These are phyloP conservation scores for Pulveroboletus sp. DNA, from an alignment of 768 basidiomycete species.

Conservation along the genomic window DNA sequence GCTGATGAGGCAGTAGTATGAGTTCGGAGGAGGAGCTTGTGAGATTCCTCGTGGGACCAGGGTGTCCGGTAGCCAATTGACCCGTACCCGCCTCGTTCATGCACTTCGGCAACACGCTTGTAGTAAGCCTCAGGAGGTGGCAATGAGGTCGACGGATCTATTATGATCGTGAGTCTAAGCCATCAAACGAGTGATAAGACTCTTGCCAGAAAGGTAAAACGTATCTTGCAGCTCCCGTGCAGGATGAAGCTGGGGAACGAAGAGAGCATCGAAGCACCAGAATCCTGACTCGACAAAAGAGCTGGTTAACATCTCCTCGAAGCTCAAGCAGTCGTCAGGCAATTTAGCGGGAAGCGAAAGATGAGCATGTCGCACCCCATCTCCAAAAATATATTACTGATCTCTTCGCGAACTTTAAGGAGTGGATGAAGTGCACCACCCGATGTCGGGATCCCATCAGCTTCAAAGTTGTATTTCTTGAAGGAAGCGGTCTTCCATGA, in stretches of 20 bases:
- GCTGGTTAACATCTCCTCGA: slow-evolving; percentile 97
- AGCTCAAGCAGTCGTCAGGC: slow-evolving; percentile 45
- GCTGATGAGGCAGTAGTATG: slow-evolving; percentile 96
- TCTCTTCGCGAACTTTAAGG: slow-evolving; percentile 96
- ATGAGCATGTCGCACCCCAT: slow-evolving; percentile 72
- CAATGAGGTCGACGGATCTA: slow-evolving; percentile 77
- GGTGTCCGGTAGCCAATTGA: slow-evolving; percentile 97
- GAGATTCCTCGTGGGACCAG: slow-evolving; percentile 89
- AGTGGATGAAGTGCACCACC: slow-evolving; percentile 95
- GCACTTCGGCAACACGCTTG: slow-evolving; percentile 74
- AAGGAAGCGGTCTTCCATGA: slow-evolving; percentile 90
- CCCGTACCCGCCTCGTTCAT: slow-evolving; percentile 83
- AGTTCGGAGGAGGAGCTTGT: slow-evolving; percentile 88
- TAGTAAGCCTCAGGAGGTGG: slow-evolving; percentile 81
- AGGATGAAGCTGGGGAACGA: slow-evolving; percentile 98
- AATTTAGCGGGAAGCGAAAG: background rate
- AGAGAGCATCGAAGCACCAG: slow-evolving; percentile 99
- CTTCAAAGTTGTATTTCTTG: slow-evolving; percentile 99
- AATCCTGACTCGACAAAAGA: slow-evolving; percentile 96
- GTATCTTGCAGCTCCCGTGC: slow-evolving; percentile 97
- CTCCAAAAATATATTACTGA: slow-evolving; percentile 95
- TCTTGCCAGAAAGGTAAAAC: slow-evolving; percentile 88
- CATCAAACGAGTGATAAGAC: background rate
- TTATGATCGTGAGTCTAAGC: slow-evolving; percentile 1
- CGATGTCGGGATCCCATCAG: slow-evolving; percentile 83